Percentiles rank a stretch among this genome's conserved stretches.
Evolutionary conservation across 2,329 filamentous ascomycete genomes (phyloP).

Genomic region (Mycosphaerella sp.): DNA sequence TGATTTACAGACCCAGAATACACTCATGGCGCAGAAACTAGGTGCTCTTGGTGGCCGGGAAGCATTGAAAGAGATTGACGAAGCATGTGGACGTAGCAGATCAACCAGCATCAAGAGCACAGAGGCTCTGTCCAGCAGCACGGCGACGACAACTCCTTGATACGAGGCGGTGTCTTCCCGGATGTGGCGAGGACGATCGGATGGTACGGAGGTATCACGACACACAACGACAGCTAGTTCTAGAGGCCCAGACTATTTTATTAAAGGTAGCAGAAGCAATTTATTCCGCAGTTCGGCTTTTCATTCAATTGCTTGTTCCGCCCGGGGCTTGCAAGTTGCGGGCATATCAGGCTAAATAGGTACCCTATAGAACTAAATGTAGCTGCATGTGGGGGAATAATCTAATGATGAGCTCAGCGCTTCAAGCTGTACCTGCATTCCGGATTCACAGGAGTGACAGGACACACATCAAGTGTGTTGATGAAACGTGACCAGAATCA

Average conservation of each 20-base stretch:
- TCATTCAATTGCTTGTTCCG: too few species aligned
- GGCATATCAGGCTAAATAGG: neutral
- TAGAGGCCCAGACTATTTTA: neutral
- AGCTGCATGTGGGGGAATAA: neutral
- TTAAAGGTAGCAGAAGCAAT: neutral
- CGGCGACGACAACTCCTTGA: neutral
- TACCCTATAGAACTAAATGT: too few species aligned
- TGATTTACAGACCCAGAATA: slow-evolving; percentile 54
- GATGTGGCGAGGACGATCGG: neutral
- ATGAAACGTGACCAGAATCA: too few species aligned
- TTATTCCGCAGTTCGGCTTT: neutral
- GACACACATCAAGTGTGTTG: neutral
- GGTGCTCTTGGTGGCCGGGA: slow-evolving; percentile 30
- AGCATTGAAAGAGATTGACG: slow-evolving; percentile 22
- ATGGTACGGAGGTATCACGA: neutral
- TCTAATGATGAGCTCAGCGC: neutral
- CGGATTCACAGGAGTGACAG: neutral
- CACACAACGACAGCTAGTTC: neutral
- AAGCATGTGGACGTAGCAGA: slow-evolving; percentile 11
- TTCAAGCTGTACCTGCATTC: neutral
- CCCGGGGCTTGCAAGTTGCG: too few species aligned
- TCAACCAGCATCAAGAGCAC: slow-evolving; percentile 18
- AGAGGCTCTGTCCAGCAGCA: neutral
- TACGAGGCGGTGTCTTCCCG: neutral
- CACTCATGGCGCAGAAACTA: slow-evolving; percentile 42